Conservation (phyloP, 805 yeast species). For the Cyberlindnera japonica region DNA sequence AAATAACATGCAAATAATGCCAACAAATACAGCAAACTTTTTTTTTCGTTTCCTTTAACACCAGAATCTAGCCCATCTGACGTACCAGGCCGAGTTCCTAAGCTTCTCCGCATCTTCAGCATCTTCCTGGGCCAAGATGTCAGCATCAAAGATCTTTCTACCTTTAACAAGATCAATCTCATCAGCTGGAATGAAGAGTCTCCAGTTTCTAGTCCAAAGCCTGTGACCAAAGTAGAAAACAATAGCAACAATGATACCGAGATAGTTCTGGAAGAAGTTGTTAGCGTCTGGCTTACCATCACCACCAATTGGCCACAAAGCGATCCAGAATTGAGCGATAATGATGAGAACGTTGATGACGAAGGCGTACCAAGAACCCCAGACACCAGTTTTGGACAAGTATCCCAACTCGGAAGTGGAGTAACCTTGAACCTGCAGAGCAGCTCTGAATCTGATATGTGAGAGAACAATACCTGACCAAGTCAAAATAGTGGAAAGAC, state of each 20-base stretch:
- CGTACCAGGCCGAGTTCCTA: conserved; percentile 18
- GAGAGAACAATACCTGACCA: conserved; percentile 57
- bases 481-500: conserved; percentile 58
- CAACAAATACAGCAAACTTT: no score
- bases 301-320: conserved; percentile 54
- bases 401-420: conserved; percentile 49
- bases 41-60: no score
- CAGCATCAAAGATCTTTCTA: conserved; percentile 41
- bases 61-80: conserved; percentile 26
- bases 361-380: conserved; percentile 52
- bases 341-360: conserved; percentile 46
- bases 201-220: conserved; percentile 38
- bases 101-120: conserved; percentile 31
- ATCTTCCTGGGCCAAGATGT: conserved; percentile 37
- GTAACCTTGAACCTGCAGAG: conserved; percentile 52
- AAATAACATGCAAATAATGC: neutral
- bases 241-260: conserved; percentile 43
- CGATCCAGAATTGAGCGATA: conserved; percentile 63
- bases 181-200: conserved; percentile 32
- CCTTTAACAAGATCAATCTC: conserved; percentile 46
- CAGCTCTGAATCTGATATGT: conserved; percentile 57
- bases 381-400: conserved; percentile 46
- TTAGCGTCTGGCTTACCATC: conserved; percentile 34
- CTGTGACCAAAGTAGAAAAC: conserved; percentile 51
- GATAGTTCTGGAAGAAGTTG: conserved; percentile 50